Evolutionary conservation across 345 rosid species (phyloP), one percentile per base, ranked within the genome.

Genomic region (Salix purpurea): DNA sequence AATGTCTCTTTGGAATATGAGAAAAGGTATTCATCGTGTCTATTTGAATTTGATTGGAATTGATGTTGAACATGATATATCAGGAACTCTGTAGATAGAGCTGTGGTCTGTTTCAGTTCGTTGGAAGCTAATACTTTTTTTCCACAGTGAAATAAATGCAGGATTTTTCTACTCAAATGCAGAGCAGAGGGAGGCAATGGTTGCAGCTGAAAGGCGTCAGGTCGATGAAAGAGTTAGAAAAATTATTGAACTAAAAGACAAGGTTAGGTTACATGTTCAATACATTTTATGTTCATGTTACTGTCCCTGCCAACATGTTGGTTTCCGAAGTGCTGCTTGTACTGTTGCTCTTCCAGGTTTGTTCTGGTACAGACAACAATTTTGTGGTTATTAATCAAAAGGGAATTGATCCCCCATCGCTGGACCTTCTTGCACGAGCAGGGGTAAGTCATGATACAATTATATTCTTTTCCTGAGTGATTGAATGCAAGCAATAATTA

Each of bases 161-260:
- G 99, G 98, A 7, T 96, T 96, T 86, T 96, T 96, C 92, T 96
- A 96, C 90, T 96, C 99, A 23, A 96, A 88, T 76, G 98, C 98
- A 2, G 98, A 93, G 79, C 99, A 96, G 84, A 90, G 99, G 83
- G 99, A 96, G 87, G 92, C 97, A 32, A 96, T 96, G 99, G 91
- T 96, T 88, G 84, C 89, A 58, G 99, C 97, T 70, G 98, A 96
- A 87, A 83, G 99, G 87, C 94, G 85, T 56, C 86, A 90, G 6
- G 98, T 93, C 75, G 98, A 96, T 72, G 97, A 93, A 75, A 88
- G 94, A 89, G 97, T 93, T 61, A 78, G 75, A 83, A 93, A 85
- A 77, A 91, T 96, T 76, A 96, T 96, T 77, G 99, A 93, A 68
- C 85, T 93, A 52, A 96, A 93, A 86, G 88, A 95, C 75, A 83